Evolutionary conservation across 2,329 filamentous ascomycete genomes (phyloP), one percentile per base, ranked within the genome.

Genomic region (Juglanconis sp.): DNA sequence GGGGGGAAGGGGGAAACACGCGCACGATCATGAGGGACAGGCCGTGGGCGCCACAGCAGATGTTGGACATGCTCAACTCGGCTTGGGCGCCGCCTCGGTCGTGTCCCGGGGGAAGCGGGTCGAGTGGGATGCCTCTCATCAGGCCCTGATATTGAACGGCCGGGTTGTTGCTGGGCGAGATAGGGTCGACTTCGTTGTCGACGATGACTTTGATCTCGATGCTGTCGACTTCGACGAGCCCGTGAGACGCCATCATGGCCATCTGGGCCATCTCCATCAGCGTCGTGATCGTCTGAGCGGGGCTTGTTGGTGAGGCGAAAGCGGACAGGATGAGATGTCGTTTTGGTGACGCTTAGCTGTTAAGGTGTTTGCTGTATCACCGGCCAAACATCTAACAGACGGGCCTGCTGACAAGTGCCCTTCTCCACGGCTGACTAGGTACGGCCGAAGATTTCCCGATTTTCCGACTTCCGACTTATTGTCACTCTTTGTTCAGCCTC

Each of bases 11-110:
- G 13, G 36, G 4, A 8, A 17, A 11, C 17, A 3, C n/a, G n/a
- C 72, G 64, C 72, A 82, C 78, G 57, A 84, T 74, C 36, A 83
- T 70, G 15, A 84, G 73, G 3, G 79, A 83, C 35, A 84, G 67
- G 0, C 81, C 82, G 69, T 84, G 81, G 0, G 81, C 81, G 13
- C 79, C 78, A 63, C 81, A 84, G 68, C 80, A 82, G 5, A 83
- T 74, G 51, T 74, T 74, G 46, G 78, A 76, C 75, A 83, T 80
- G 10, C 73, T 72, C 32, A 84, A 61, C 64, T 84, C 80, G 54
- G 71, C 73, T 10, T 67, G 67, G 1, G 76, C 77, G 3, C 72
- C 75, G 1, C 77, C 79, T 10, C 80, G 72, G 40, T 72, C 68
- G 10, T 68, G 64, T 11, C 73, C 64, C 4, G 65, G 53, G 8